A percentile compares a stretch with the other conserved stretches of the same genome.
These are phyloP conservation scores for Colletotrichum sp. DNA, from an alignment of 2,329 filamentous ascomycete genomes.

Conservation along the genomic window DNA sequence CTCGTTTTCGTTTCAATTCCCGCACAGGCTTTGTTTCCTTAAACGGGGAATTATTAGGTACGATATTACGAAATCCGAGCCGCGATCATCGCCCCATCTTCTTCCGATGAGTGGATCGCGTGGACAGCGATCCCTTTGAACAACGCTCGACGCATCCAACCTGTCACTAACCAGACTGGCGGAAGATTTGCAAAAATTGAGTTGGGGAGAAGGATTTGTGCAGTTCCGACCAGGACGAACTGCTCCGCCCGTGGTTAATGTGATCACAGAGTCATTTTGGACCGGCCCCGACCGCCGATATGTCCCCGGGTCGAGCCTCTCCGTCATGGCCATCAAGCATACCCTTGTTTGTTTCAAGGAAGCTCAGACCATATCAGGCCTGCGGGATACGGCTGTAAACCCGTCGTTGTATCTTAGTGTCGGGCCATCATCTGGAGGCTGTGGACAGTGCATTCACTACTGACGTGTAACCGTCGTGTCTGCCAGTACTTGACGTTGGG, in stretches of 20 bases:
- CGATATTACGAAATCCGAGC: neutral
- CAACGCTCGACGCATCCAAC: neutral
- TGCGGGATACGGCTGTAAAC: neutral
- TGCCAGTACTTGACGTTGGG: neutral
- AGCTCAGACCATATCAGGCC: neutral
- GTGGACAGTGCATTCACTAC: neutral
- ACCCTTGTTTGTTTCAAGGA: neutral
- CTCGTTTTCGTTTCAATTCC: constrained; percentile 10
- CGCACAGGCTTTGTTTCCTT: constrained; percentile 11
- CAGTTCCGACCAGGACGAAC: neutral
- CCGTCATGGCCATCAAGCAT: neutral
- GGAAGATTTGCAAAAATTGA: neutral
- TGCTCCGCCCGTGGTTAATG: neutral
- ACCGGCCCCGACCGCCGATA: neutral
- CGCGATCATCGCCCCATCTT: neutral
- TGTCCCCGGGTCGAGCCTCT: neutral
- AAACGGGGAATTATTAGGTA: neutral
- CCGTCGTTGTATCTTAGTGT: neutral
- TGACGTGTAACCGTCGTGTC: neutral
- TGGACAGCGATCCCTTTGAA: neutral
- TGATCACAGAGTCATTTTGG: neutral
- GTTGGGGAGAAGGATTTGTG: neutral
- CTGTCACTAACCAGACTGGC: neutral
- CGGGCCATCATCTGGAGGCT: neutral
- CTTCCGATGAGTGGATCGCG: neutral